Evolutionary conservation across 1,284 basidiomycete genomes (phyloP), one percentile per base, ranked within the genome.

Genomic region (Coniophora puteana): DNA sequence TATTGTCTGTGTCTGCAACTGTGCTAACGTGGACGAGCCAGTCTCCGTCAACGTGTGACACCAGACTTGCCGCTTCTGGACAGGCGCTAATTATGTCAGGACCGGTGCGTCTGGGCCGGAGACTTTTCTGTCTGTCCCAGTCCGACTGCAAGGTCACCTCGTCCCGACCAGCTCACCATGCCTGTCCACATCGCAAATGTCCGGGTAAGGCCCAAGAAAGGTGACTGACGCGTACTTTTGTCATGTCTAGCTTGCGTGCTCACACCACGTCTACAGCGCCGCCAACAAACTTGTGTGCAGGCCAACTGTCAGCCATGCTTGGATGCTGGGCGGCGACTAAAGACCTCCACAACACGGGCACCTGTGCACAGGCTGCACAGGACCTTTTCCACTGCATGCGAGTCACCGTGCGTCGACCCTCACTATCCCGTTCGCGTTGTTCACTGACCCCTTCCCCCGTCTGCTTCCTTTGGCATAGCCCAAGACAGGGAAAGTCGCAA

Each of bases 321-420:
- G 81, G 83, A 34, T 97, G 93, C 66, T 95, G 91, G 89, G 90
- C 93, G n/a, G 82, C 86, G 13, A 76, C 80, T 3, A 70, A 72
- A 23, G 92, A 96, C 61, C 49, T 88, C 23, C 73, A 76, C 51
- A 83, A 80, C 17, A 67, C 70, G 8, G 69, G 70, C 2, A 52
- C 66, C 13, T 97, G 93, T 62, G 74, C 77, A 44, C 71, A 77
- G 12, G 67, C 76, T 13, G 84, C 92, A 1, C 68, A 82, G 50
- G 65, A 69, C 17, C 65, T 96, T 44, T 88, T 87, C 55, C 72
- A 80, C 24, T 97, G 93, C 71, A 95, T 97, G 93, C 71, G 81
- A 50, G 88, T 80, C 30, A 77, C 83, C 58, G 91, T 93, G 47
- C 57, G 89, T 75, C 32, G 14, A 14, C 10, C 21, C 34, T 33